phyloP scores from a whole-genome alignment of 495 filamentous ascomycete species.

The Penicillium coprophilum region DNA sequence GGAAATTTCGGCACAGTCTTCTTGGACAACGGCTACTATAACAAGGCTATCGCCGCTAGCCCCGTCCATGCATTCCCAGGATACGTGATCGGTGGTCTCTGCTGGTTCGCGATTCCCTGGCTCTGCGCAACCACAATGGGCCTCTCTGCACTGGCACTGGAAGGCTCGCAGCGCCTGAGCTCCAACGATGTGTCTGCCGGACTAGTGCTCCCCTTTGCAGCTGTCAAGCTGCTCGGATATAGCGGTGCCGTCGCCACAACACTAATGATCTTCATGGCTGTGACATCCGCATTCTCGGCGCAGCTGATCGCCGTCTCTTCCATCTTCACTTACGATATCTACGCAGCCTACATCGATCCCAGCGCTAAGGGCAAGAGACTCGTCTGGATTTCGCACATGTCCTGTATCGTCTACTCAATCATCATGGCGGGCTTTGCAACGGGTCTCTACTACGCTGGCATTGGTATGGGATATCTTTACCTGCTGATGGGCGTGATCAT shows the following conservation, averaged over 20 bases:
- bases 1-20: conserved; percentile 70
- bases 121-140: conserved; percentile 91
- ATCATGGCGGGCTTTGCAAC: conserved; percentile 85
- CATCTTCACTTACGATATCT: conserved; percentile 93
- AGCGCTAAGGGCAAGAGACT: conserved; percentile 69
- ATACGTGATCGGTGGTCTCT: conserved; percentile 86
- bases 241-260: conserved; percentile 83
- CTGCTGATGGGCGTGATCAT: conserved; percentile 93
- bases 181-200: conserved; percentile 78
- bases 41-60: conserved; percentile 91
- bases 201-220: conserved; percentile 83
- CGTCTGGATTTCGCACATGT: conserved; percentile 80
- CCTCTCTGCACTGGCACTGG: conserved; percentile 80
- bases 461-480: conserved; percentile 76
- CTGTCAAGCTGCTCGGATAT: conserved; percentile 84
- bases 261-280: conserved; percentile 93
- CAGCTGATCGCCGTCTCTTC: conserved; percentile 91
- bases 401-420: conserved; percentile 73
- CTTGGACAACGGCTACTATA: conserved; percentile 82
- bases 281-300: conserved; percentile 84
- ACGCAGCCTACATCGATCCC: conserved; percentile 61
- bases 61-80: conserved; percentile 89
- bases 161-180: conserved; percentile 69
- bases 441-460: conserved; percentile 69
- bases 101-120: conserved; percentile 97